A percentile compares a stretch with the other conserved stretches of the same genome.
phyloP scores from a whole-genome alignment of 352 stramenopile genomes.

The Globisporangium spinosum region DNA sequence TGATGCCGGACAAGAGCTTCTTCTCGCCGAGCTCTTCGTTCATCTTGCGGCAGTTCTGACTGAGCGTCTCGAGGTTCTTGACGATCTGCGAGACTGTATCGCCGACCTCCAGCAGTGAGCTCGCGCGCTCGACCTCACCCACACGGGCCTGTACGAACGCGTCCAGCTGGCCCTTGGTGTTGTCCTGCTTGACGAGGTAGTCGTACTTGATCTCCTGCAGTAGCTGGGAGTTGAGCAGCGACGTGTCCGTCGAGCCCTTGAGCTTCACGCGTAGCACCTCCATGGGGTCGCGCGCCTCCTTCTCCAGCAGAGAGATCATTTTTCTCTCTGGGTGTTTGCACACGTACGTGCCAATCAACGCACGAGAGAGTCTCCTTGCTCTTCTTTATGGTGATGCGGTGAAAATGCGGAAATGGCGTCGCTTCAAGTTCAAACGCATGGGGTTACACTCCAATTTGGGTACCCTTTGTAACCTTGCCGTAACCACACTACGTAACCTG shows the following conservation, averaged over 20 bases:
- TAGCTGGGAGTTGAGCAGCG: constrained; percentile 79
- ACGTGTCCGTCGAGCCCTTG: constrained; percentile 78
- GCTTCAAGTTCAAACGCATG: neutral
- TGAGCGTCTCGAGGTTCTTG: constrained; percentile 48
- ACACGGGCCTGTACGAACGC: constrained; percentile 74
- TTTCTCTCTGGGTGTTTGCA: neutral
- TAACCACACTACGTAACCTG: neutral
- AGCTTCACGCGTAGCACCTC: constrained; percentile 80
- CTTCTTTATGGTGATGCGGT: neutral
- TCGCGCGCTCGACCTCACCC: constrained; percentile 83
- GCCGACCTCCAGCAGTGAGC: constrained; percentile 61
- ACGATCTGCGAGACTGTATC: constrained; percentile 63
- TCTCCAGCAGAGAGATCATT: constrained; percentile 84
- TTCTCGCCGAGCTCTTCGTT: constrained; percentile 83
- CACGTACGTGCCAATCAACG: neutral
- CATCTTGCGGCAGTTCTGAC: constrained; percentile 68
- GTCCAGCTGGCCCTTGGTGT: constrained; percentile 66
- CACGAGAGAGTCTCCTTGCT: neutral
- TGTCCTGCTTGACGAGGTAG: constrained; percentile 71
- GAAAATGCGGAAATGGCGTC: neutral
- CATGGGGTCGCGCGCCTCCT: constrained; percentile 76
- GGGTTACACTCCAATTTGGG: neutral
- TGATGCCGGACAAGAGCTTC: constrained; percentile 73
- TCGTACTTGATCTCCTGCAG: constrained; percentile 85
- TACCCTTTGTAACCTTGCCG: neutral